Conservation (phyloP, 441 rosid species). For the Populus hybrid region DNA sequence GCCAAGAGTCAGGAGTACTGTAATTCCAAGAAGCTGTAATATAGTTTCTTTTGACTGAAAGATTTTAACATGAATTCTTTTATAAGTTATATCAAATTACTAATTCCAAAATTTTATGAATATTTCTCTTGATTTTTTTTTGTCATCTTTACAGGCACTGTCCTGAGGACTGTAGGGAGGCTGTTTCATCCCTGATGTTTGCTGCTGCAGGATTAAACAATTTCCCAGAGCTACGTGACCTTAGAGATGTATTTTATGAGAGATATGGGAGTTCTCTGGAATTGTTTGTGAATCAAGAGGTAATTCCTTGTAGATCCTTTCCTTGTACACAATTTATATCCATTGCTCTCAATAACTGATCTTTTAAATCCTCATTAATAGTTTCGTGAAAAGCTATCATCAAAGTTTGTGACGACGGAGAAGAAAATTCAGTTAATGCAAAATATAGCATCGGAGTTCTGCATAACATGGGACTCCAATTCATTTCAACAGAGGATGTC, state of each 20-base stretch:
- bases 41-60: background rate
- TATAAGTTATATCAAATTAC: background rate
- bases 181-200: constrained; percentile 80
- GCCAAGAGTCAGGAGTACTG: background rate
- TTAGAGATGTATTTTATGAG: constrained; percentile 75
- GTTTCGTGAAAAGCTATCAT: constrained; percentile 62
- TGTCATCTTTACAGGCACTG: constrained; percentile 53
- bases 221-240: constrained; percentile 84
- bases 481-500: constrained; percentile 52
- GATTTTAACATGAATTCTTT: background rate
- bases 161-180: constrained; percentile 85
- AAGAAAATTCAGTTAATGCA: constrained; percentile 68
- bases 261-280: constrained; percentile 68
- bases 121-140: background rate
- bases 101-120: background rate
- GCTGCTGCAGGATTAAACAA: constrained; percentile 96
- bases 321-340: constrained; percentile 2
- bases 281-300: constrained; percentile 69
- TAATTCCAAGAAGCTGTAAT: background rate
- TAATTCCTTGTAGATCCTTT: constrained; percentile 25
- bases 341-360: constrained; percentile 18
- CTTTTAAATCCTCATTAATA: constrained; percentile 20
- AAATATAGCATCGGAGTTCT: constrained; percentile 66
- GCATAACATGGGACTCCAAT: constrained; percentile 67
- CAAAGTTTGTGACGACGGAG: constrained; percentile 53